Evolutionary conservation across 192 early-diverging fungal species (phyloP), one percentile per base, ranked within the genome.

Genomic region (Phycomyces blakesleeanus): DNA sequence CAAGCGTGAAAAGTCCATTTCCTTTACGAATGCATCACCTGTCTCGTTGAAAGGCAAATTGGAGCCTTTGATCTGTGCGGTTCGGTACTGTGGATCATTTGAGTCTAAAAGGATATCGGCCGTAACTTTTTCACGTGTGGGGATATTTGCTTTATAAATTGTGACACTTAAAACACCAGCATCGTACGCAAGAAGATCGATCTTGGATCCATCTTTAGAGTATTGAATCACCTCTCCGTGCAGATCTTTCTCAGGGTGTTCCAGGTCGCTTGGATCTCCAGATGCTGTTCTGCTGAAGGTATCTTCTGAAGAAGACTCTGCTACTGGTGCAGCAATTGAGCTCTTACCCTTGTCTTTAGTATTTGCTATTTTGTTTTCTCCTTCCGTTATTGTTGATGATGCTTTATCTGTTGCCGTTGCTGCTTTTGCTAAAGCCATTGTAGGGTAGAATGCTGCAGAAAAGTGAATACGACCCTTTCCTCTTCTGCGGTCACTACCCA

Each of bases 21-120:
- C 80, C 59, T 82, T 81, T 37, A 84, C 72, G 66, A 82, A 81
- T 11, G 79, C 79, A 50, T 84, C 80, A n/a, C 66, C 72, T 22
- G 71, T 61, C 49, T 81, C 79, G 51, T 78, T 63, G 55, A 60
- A 75, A 18, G 49, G 47, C 25, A 71, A 71, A 64, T 38, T 27
- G 8, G 22, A 25, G 18, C 73, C 73, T n/a, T 69, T 70, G 25
- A 54, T 3, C 39, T 59, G 76, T 12, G 71, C 67, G 1, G 78
- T 76, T 25, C 75, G 68, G 51, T 71, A 78, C 39, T 78, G 73
- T 3, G 73, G 59, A 51, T 75, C 73, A 14, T 75, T 75, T 9
- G 74, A 61, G 66, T 84, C 80, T 5, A 85, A n/a, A 0, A 79
- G 39, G 18, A 85, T 65, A 53, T 85, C 81, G 12, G 68, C 78